Evolutionary conservation across 441 rosid genomes (phyloP), one percentile per base, ranked within the genome.

Genomic region (Biscutella laevigata): DNA sequence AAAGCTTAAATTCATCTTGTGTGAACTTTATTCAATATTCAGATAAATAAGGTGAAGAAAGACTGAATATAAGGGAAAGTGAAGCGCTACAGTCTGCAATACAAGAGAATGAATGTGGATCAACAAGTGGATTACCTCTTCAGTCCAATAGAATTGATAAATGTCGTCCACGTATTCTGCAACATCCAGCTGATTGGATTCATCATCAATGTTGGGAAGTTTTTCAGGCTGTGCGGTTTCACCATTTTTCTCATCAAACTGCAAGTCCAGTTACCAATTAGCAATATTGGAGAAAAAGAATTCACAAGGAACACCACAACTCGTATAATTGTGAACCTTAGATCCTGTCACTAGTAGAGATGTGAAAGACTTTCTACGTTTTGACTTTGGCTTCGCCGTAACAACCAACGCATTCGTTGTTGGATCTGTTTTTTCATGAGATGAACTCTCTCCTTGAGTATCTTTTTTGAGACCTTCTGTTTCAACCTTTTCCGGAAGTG

Each of bases 131-230:
- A 53, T 65, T 68, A 88, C 98, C 95, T 91, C 98, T 28, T 72
- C 56, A 47, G 71, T 70, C 98, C 98, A 85, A 64, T 91, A 88
- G 67, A 80, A 88, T 56, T 77, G 83, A 60, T 88, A 91, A 59
- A 91, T 91, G 50, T 85, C 94, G 61, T 91, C 94, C 53, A 88
- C 94, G 40, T 91, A 91, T 62, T 88, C 94, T 61, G 98, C 94
- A 53, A 88, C 98, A 77, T 91, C 98, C 57, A 91, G 71, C 38
- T 79, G 86, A 76, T 85, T 88, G 64, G 73, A 69, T 45, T 67
- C 65, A 75, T 88, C 82, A 70, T 91, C 91, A 61, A 91, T 85
- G 36, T 64, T 72, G 22, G 87, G 91, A 61, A 81, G 75, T 50
- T 73, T 71, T 65, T 71, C 82, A 48, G 54, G 59, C 51, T 61